phyloP scores from a whole-genome alignment of 1,284 basidiomycete species.

The Somion occarium region DNA sequence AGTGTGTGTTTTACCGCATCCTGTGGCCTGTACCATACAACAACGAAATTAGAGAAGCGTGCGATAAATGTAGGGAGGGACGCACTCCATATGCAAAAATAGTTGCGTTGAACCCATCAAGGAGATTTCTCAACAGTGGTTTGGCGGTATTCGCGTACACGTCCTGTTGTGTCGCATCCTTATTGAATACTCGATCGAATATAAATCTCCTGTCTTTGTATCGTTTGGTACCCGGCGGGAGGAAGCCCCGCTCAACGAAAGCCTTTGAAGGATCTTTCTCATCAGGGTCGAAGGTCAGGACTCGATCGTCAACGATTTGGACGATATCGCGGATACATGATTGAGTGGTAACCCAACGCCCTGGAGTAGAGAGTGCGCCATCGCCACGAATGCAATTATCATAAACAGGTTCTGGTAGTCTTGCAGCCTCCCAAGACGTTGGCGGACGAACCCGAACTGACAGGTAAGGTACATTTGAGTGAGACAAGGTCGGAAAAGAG shows the following conservation, averaged over 20 bases:
- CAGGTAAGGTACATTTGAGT: not conserved
- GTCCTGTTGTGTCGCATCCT: conserved; percentile 75
- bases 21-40: conserved; percentile 70
- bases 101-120: conserved; percentile 95
- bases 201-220: conserved; percentile 95
- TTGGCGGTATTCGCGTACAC: conserved; percentile 84
- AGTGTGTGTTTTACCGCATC: conserved; percentile 97
- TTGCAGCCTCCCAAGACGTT: conserved; percentile 75
- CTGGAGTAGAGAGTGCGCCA: conserved; percentile 71
- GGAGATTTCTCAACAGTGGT: conserved; percentile 75
- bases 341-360: conserved; percentile 43
- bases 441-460: conserved; percentile 90
- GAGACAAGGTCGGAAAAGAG: conserved; percentile 9
- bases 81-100: conserved; percentile 96
- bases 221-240: conserved; percentile 80
- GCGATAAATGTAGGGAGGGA: too few relatives aligned
- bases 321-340: conserved; percentile 69
- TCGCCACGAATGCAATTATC: conserved; percentile 75
- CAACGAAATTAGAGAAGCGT: not conserved
- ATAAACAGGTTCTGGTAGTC: conserved; percentile 69
- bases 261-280: conserved; percentile 75
- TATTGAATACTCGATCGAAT: conserved; percentile 89
- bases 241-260: conserved; percentile 75
- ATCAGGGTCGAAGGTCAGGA: conserved; percentile 93
- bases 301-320: conserved; percentile 78